Base-by-base conservation (phyloP, 306 rosid genomes). In the Alnus rubra region DNA sequence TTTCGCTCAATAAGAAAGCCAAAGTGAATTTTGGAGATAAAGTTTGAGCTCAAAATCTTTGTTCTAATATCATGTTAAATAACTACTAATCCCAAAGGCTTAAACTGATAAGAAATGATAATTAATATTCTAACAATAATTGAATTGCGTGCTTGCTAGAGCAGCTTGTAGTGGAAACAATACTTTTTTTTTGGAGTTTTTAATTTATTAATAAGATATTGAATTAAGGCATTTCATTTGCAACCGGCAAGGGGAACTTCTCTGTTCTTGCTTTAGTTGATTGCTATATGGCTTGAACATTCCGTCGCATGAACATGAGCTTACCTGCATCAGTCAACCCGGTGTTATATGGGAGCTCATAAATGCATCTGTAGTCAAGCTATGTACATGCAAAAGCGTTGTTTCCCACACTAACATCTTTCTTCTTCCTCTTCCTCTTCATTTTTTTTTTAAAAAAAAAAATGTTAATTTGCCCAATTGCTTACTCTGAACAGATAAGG, bases 401-500 rank as follows among this genome's bases (percentile, higher is more conserved):
- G 44, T 13, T 33, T 63, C 14, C 39, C 47, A 33, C 39, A 15
- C 69, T 63, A 33, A 14, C 10, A 31, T 11, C 45, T 63, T 13
- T 13, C 7, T n/a, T n/a, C 2, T 55, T 55, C 28, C 2, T 55
- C 11, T n/a, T n/a, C 30, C 62, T n/a, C 28, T n/a, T n/a, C 30
- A 7, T 16, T 16, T 18, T 54, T 18, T 4, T n/a, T 54, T 55
- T 15, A 2, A 9, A 11, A 49, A 49, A 50, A 11, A 11, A 11
- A 0, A 4, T 50, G 51, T 48, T 65, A 30, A 67, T 56, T 68
- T 72, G 16, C 35, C 75, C 14, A 71, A 30, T 76, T 77, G 15
- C 33, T 81, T 69, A 16, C 70, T 81, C 44, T 64, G 63, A 6
- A 77, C 84, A 92, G 98, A 95, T 75, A 78, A 90, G 87, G 98